Evolutionary conservation across 2,329 filamentous ascomycete species (phyloP).

Genomic region (Podosphaera xanthii): DNA sequence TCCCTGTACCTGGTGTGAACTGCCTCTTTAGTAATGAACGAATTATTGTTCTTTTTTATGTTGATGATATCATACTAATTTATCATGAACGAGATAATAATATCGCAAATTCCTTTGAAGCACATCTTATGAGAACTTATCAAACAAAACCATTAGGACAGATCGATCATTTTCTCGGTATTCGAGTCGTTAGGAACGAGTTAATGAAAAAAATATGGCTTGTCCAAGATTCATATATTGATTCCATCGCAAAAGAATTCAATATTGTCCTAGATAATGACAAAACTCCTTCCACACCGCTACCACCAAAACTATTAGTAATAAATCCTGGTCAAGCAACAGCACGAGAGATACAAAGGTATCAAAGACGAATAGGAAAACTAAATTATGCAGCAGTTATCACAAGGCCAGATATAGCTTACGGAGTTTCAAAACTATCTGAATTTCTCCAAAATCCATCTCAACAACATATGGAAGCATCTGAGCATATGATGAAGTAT

Average conservation of each 20-base stretch:
- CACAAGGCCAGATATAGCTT: too few relatives aligned
- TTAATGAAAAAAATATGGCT: neutral
- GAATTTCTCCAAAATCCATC: too few relatives aligned
- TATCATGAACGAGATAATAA: too few relatives aligned
- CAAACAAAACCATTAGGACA: neutral
- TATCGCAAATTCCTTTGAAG: too few relatives aligned
- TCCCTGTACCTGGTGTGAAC: too few relatives aligned
- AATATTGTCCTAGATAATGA: neutral
- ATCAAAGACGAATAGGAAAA: neutral
- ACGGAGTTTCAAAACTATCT: too few relatives aligned
- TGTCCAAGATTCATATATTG: neutral
- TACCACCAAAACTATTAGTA: neutral
- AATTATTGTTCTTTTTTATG: too few relatives aligned
- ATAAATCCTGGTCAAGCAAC: neutral
- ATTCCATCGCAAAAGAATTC: neutral
- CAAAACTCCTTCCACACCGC: neutral
- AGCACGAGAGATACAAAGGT: neutral
- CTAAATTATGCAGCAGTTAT: too few relatives aligned
- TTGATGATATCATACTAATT: too few relatives aligned
- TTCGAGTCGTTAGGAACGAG: neutral
- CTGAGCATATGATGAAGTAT: too few relatives aligned
- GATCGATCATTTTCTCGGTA: neutral
- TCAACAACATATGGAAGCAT: too few relatives aligned
- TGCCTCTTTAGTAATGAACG: too few relatives aligned
- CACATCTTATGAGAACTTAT: neutral